Evolutionary conservation across 1,139 yeast species (phyloP).

Genomic region (Diutina siamensis): DNA sequence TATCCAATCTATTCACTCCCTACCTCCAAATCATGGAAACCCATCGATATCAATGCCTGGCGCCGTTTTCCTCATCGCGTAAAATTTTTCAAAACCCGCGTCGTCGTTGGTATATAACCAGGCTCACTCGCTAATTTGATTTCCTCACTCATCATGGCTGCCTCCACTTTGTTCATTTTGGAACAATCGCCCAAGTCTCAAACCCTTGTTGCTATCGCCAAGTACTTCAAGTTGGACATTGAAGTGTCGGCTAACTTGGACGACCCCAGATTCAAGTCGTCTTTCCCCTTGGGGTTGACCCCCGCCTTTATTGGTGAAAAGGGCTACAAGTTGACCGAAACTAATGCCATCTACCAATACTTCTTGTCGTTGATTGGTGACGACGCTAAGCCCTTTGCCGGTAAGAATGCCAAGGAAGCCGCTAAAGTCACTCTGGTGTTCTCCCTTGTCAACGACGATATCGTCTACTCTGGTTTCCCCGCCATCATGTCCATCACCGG

Average conservation of each 20-base stretch:
- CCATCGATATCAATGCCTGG: no score
- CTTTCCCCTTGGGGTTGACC: conserved; percentile 62
- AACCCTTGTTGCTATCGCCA: conserved; percentile 41
- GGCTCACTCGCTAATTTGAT: not conserved
- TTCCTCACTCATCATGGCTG: conserved; percentile 36
- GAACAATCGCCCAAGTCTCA: conserved; percentile 30
- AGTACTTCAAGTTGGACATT: conserved; percentile 63
- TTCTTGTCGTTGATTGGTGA: conserved; percentile 8
- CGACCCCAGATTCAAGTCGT: conserved; percentile 18
- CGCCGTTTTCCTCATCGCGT: not conserved
- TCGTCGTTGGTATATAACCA: not conserved
- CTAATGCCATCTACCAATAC: conserved; percentile 56
- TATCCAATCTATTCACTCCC: no score
- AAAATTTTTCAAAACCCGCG: not conserved
- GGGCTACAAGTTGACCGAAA: conserved; percentile 72
- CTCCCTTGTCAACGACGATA: conserved; percentile 70
- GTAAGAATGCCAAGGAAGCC: conserved; percentile 54
- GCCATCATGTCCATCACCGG: conserved; percentile 26
- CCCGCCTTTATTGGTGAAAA: conserved; percentile 77
- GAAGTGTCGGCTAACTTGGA: conserved; percentile 33
- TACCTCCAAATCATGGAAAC: no score
- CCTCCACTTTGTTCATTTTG: conserved; percentile 51
- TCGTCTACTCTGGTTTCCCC: conserved; percentile 32
- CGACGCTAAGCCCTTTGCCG: conserved; percentile 33
- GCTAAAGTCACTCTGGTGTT: conserved; percentile 71